Base-by-base conservation (phyloP, 2,329 filamentous ascomycete genomes). In the Arthrinium phaeospermum region DNA sequence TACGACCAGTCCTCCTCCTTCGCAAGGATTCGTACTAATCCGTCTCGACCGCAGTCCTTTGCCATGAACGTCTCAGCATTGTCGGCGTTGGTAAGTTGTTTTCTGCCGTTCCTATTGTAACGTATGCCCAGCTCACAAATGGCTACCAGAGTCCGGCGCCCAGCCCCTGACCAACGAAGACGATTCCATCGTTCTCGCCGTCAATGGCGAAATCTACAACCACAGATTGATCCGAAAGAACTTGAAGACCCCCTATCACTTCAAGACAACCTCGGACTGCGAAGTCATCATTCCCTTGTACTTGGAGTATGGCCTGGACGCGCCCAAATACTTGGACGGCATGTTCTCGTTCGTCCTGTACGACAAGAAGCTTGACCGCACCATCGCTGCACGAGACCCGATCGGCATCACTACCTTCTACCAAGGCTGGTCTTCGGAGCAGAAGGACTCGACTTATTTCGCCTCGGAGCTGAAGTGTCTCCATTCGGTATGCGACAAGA, bases 161-260 rank as follows among this genome's bases (percentile, higher is more conserved):
- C 96, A 99, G 86, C 96, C 96, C 75, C 89, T 99, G 76, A 93
- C 96, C 87, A 98, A 95, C 87, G 91, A 94, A 77, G 96, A 98
- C 82, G 92, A 91, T 76, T 92, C 89, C 79, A 92, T 99, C 79
- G 92, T 96, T 75, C 91, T 99, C 74, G 96, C 96, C 76, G 96
- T 98, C 90, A 99, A 99, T 85, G 96, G 96, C 85, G 96, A 99
- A 84, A 99, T 99, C 83, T 99, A 99, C 90, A 99, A 99, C 91
- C 96, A 99, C 86, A 93, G 96, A 82, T 90, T 98, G 80, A 89
- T 99, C 80, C 93, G 96, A 82, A 98, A 98, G 86, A 87, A 88
- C 78, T 87, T 98, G 79, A 94, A 94, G 85, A 91, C 87, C 73
- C 90, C 91, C 49, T 98, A 98, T 85, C 92, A 95, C 84, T 99